Evolutionary conservation across 139 green algal species (phyloP), one percentile per base, ranked within the genome.

Genomic region (Diplosphaera chodatii): DNA sequence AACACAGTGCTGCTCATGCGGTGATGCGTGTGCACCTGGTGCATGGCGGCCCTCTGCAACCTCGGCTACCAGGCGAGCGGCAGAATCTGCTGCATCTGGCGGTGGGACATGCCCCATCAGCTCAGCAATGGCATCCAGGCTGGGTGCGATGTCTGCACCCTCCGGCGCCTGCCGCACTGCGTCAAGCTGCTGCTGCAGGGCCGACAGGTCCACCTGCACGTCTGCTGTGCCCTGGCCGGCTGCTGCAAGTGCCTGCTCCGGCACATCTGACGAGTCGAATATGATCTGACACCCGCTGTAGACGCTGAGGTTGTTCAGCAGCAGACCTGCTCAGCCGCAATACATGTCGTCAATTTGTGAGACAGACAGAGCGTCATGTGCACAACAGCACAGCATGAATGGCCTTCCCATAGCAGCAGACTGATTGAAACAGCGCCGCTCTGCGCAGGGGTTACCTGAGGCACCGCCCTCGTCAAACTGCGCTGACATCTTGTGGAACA

Each of bases 381-480:
- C 29, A 68, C 29, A 20, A 68, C 4, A 68, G 63, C 63, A 5
- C 25, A 20, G 13, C 59, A 29, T 16, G 13, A 34, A 32, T 32
- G 63, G 3, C 6, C 2, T 16, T 67, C 10, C 63, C 22, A 16
- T n/a, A 15, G 16, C 30, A 27, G 64, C 8, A 68, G 22, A 6
- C 20, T 55, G n/a, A n/a, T n/a, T n/a, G n/a, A n/a, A n/a, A n/a
- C n/a, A n/a, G n/a, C n/a, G n/a, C n/a, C n/a, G n/a, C n/a, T n/a
- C n/a, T n/a, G n/a, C n/a, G n/a, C n/a, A n/a, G n/a, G 21, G 4
- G 4, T 67, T 34, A 86, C 82, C 75, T 72, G 78, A 73, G 33
- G 87, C 80, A 30, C 87, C 87, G 41, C 86, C 91, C 74, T 93
- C 88, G 72, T 97, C 92, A 81, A 97, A 97, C 77, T 96, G 88